Evolutionary conservation across 495 filamentous ascomycete genomes (phyloP).

Genomic region (Penicillium angulare): DNA sequence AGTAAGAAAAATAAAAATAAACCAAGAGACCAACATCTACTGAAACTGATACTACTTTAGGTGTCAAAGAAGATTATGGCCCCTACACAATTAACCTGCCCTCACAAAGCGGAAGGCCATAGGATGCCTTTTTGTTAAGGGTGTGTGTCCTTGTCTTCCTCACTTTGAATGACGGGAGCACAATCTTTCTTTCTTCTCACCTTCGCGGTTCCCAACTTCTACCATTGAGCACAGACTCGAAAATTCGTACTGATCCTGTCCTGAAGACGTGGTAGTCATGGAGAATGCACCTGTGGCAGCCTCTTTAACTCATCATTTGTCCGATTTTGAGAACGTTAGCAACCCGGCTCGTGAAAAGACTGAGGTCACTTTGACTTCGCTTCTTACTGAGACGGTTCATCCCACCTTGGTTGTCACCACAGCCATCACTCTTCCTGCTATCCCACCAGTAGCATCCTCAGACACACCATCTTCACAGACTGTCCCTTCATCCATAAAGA

Average conservation of each 20-base stretch:
- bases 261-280: slow-evolving; percentile 12
- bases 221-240: not conserved
- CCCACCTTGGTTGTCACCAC: slow-evolving; percentile 7
- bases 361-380: slow-evolving; percentile 6
- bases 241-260: not conserved
- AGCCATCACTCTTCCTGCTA: not conserved
- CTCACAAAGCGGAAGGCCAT: not conserved
- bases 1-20: too few relatives aligned
- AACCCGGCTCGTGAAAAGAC: not conserved
- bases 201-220: too few relatives aligned
- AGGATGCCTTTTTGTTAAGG: slow-evolving; percentile 1
- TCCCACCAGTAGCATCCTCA: not conserved
- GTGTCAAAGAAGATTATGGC: not conserved
- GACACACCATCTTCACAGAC: not conserved
- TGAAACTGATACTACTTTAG: not conserved
- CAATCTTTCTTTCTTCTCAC: not conserved
- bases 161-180: not conserved
- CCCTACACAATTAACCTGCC: not conserved
- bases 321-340: not conserved
- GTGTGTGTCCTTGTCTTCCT: not conserved
- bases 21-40: not conserved
- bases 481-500: too few relatives aligned
- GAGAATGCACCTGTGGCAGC: slow-evolving; percentile 1
- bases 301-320: not conserved
- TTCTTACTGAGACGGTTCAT: slow-evolving; percentile 10